A percentile compares a stretch with the other conserved stretches of the same genome.
phyloP scores from a whole-genome alignment of 345 rosid genomes.

The Gossypium longicalyx region DNA sequence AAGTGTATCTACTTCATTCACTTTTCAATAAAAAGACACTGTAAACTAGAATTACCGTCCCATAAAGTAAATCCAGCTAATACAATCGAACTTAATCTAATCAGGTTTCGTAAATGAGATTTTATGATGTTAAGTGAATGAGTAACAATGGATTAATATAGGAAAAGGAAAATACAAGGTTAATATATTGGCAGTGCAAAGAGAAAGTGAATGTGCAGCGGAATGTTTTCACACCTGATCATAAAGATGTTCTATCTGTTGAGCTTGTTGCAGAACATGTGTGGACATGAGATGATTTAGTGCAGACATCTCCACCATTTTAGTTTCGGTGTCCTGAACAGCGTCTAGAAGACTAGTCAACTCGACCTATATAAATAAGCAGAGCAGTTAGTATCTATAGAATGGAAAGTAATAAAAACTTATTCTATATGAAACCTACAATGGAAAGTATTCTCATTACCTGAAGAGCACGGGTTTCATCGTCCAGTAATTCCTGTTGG shows the following conservation, averaged over 20 bases:
- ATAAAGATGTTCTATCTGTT: conserved; percentile 79
- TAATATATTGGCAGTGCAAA: not conserved
- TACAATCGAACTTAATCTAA: not conserved
- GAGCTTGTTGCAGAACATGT: conserved; percentile 91
- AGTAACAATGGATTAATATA: not conserved
- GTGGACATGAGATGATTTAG: conserved; percentile 92
- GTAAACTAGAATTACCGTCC: not conserved
- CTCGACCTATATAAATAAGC: conserved; percentile 57
- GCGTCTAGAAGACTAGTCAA: conserved; percentile 78
- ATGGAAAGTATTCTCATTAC: conserved; percentile 32
- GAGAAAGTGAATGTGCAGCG: conserved; percentile 2
- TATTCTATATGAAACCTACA: not conserved
- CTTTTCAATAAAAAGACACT: not conserved
- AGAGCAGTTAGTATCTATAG: conserved; percentile 15
- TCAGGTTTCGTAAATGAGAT: not conserved
- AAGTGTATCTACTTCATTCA: not conserved
- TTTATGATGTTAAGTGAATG: not conserved
- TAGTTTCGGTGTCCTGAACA: conserved; percentile 84
- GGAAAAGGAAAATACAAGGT: not conserved
- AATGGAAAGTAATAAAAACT: not conserved
- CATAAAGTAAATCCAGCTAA: not conserved
- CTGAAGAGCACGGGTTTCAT: conserved; percentile 93
- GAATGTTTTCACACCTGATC: conserved; percentile 51
- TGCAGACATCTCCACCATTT: conserved; percentile 99
- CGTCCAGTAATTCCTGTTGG: conserved; percentile 72